Conservation (phyloP, 1,284 basidiomycete species). For the Sporisorium reilianum region DNA sequence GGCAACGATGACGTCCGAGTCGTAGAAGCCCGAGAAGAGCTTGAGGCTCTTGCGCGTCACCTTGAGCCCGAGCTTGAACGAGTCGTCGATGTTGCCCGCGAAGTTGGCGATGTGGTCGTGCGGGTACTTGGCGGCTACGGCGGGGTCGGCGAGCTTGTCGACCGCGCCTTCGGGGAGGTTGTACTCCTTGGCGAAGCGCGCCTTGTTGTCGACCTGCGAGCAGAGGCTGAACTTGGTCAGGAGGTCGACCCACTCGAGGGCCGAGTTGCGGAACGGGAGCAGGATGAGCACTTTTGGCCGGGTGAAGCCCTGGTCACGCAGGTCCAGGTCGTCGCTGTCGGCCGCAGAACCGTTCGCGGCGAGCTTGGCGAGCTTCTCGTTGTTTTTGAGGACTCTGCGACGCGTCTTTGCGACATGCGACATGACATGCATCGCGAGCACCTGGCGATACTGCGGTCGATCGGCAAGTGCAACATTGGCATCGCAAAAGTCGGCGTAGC, state of each 20-base stretch:
- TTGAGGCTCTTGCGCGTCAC: conserved; percentile 89
- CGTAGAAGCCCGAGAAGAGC: conserved; percentile 88
- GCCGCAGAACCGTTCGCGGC: conserved; percentile 70
- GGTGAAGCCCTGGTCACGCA: conserved; percentile 94
- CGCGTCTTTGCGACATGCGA: conserved; percentile 78
- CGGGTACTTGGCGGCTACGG: conserved; percentile 78
- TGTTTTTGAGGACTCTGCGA: conserved; percentile 91
- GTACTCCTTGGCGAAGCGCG: conserved; percentile 86
- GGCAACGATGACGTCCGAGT: conserved; percentile 89
- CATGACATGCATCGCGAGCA: conserved; percentile 59
- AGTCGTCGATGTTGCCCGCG: conserved; percentile 96
- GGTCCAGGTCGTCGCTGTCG: conserved; percentile 44
- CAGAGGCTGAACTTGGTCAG: conserved; percentile 55
- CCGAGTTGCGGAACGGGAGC: conserved; percentile 90
- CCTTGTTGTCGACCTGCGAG: conserved; percentile 74
- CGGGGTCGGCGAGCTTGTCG: conserved; percentile 80
- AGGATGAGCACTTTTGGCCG: conserved; percentile 92
- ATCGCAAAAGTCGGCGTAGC: conserved; percentile 61
- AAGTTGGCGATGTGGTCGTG: conserved; percentile 92
- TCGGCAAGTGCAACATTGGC: conserved; percentile 41
- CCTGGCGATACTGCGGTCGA: conserved; percentile 41
- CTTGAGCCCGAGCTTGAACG: conserved; percentile 91
- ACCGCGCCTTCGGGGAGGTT: conserved; percentile 80
- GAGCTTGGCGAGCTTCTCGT: conserved; percentile 78
- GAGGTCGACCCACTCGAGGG: conserved; percentile 77